A percentile compares a stretch with the other conserved stretches of the same genome.
These are phyloP conservation scores for Cercospora sp. DNA, from an alignment of 2,329 filamentous ascomycete species.

Conservation along the genomic window DNA sequence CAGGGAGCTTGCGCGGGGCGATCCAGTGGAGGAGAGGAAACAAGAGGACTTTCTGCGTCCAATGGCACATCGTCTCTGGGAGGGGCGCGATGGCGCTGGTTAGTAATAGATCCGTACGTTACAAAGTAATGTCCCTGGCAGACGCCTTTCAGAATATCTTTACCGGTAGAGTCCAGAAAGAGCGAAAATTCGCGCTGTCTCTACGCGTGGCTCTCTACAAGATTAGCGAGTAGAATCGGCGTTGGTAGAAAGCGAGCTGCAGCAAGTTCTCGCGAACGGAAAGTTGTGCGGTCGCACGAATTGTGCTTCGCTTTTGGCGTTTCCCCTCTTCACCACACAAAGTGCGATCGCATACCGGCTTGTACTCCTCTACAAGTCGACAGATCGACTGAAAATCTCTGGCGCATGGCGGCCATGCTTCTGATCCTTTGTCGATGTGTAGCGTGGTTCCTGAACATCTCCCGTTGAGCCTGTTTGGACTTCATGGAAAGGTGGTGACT, in stretches of 20 bases:
- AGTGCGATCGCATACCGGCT: background rate
- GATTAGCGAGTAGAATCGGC: background rate
- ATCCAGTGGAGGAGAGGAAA: background rate
- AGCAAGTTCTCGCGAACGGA: background rate
- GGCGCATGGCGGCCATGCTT: slow-evolving; percentile 1
- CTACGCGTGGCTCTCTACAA: background rate
- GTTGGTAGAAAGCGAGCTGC: background rate
- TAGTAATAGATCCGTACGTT: background rate
- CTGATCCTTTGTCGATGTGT: background rate
- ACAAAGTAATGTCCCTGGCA: too few species aligned
- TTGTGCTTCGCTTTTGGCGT: background rate
- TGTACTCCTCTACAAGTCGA: background rate
- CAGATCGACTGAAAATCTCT: background rate
- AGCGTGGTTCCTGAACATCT: background rate
- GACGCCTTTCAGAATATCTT: too few species aligned
- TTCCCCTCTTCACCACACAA: background rate
- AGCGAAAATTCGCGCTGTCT: background rate
- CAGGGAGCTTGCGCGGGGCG: background rate
- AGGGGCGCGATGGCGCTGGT: background rate
- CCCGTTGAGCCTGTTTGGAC: background rate
- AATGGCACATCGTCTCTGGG: background rate
- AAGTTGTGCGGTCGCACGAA: background rate
- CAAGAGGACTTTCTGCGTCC: background rate
- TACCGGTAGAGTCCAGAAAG: background rate
- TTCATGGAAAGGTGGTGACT: background rate